Evolutionary conservation across 768 basidiomycete species (phyloP), one percentile per base, ranked within the genome.

Genomic region (Kwoniella sp.): DNA sequence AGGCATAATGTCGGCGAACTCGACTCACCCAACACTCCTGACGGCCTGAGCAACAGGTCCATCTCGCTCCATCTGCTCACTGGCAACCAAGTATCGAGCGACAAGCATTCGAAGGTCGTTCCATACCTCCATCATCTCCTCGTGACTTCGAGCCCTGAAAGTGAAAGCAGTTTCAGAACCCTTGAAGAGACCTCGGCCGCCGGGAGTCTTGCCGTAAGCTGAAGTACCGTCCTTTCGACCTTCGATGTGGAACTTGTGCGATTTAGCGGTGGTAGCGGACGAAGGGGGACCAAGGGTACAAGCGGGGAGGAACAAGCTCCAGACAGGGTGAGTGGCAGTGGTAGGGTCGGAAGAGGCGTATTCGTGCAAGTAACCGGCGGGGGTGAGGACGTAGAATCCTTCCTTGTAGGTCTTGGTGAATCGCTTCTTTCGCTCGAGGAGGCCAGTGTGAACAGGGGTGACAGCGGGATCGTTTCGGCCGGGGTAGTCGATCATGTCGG

Each of bases 91-190:
- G 78, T 96, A 97, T 66, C 92, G 81, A 22, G 93, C 92, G 72
- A 92, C 94, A 44, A 95, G 82, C 91, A 94, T 93, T 65, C 91
- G 82, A 44, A 94, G 84, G 77, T 98, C 96, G 76, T 98, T 98
- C 96, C 96, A 99, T 91, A 96, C 96, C 82, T 99, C 96, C 92
- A 97, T 92, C 92, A 97, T 92, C 70, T 97, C 95, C 67, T 98
- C 95, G 68, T 90, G 86, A 63, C 88, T 89, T 64, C 95, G 83
- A 50, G 90, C 86, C 36, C 92, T 85, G 84, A 99, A 98, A 53
- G 88, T 90, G 87, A 90, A 98, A 27, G 91, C 91, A 33, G 76
- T 78, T 60, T 82, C 81, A 62, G 72, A 76, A 49, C 68, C 72
- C 50, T 79, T 77, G 58, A 86, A 82, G 24, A 83, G 80, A 48